Evolutionary conservation across 129 eudicot genomes (phyloP).

Genomic region (Silybum marianum): DNA sequence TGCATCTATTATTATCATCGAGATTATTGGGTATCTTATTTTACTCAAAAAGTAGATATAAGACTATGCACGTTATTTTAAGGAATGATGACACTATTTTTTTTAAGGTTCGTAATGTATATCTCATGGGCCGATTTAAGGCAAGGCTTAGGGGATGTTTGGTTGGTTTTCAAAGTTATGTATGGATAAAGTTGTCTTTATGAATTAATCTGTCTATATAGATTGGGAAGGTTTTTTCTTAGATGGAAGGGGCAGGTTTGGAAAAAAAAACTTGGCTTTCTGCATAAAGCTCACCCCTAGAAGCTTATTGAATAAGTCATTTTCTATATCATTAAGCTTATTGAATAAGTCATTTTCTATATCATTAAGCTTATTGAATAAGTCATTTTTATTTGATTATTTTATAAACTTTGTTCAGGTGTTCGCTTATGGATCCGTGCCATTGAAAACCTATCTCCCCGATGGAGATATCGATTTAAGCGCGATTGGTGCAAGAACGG

Average conservation of each 20-base stretch:
- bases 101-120: neutral
- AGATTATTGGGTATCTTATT: neutral
- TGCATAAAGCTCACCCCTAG: neutral
- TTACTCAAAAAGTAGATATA: neutral
- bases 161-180: neutral
- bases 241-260: neutral
- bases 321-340: neutral
- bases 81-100: neutral
- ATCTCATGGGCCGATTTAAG: neutral
- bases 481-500: slow-evolving; percentile 60
- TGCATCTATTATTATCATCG: neutral
- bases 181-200: neutral
- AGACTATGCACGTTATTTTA: neutral
- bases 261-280: neutral
- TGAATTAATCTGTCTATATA: neutral
- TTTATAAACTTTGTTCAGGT: slow-evolving; percentile 47
- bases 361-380: too few species aligned
- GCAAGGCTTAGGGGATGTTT: neutral
- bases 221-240: neutral
- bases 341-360: neutral
- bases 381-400: neutral
- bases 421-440: slow-evolving; percentile 92
- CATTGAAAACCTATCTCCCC: slow-evolving; percentile 92
- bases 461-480: slow-evolving; percentile 98
- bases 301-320: neutral